Evolutionary conservation across 148 eudicot genomes (phyloP), one percentile per base, ranked within the genome.

Genomic region (Heliamphora exappendiculata): DNA sequence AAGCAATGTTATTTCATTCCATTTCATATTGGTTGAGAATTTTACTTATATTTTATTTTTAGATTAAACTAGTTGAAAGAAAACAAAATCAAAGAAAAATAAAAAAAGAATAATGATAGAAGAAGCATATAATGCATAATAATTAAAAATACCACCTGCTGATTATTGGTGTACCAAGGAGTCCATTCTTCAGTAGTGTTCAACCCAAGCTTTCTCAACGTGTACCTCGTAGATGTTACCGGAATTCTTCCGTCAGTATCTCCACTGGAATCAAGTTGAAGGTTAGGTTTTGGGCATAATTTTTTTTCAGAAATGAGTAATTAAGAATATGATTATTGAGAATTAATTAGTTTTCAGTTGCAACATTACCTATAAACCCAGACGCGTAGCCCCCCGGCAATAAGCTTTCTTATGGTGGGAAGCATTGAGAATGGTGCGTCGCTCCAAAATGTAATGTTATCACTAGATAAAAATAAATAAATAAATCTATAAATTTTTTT

Each of bases 181-280:
- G 86, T 78, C 97, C 98, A 93, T 24, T 91, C 94, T 73, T 91
- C 62, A 9, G 53, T 67, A 13, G 86, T 90, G 47, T 84, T 82
- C 51, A 93, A 81, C n/a, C 93, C 84, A 26, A 93, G 91, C 73
- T 91, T 91, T 50, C 67, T 79, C 50, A 93, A 84, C 4, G 91
- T 78, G 45, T 74, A 86, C 74, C 98, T 87, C 7, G 98, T 91
- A 34, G 93, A 74, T 22, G 97, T 93, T 41, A 91, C 97, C 4
- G 97, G 97, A 31, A 93, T 85, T 82, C 98, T 86, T 64, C 97
- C 98, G 80, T 93, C 98, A 0, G 87, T 88, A 68, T 93, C 98
- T 4, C 98, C 98, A 59, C 98, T 93, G 77, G 20, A 76, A 72
- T 29, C 3, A 70, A 51, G 26, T 10, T 24, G 12, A 64, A 17